Conservation (phyloP, 345 rosid genomes). For the Mercurialis annua region DNA sequence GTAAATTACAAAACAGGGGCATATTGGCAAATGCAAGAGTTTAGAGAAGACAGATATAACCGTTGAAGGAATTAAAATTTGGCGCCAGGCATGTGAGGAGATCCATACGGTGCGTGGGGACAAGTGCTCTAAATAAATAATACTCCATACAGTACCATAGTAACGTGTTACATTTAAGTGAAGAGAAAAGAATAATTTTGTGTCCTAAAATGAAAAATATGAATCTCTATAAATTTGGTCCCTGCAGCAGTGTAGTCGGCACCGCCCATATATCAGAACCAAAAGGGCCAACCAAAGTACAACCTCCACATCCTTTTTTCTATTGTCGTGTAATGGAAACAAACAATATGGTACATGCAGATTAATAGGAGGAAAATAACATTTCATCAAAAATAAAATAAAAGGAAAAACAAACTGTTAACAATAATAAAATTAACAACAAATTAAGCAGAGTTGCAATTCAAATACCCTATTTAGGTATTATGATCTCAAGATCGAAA, state of each 20-base stretch:
- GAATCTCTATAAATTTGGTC: not conserved
- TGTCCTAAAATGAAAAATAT: not conserved
- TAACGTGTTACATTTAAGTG: not conserved
- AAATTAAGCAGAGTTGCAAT: not conserved
- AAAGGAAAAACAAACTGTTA: too few relatives aligned
- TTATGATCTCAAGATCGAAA: not conserved
- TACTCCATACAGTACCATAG: not conserved
- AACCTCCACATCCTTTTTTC: not conserved
- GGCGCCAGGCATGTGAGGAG: conserved; percentile 31
- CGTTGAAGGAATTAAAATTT: conserved; percentile 1
- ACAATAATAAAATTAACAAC: not conserved
- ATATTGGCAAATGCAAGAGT: not conserved
- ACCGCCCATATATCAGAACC: conserved; percentile 11
- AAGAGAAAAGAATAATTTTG: not conserved
- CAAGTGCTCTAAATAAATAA: not conserved
- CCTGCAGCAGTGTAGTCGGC: not conserved
- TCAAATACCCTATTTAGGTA: too few relatives aligned
- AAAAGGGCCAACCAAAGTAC: not conserved
- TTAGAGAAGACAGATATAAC: not conserved
- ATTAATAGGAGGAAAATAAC: too few relatives aligned
- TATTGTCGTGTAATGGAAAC: not conserved
- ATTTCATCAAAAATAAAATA: too few relatives aligned
- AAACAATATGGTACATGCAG: too few relatives aligned
- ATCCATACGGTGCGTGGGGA: conserved; percentile 11
- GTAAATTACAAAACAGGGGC: not conserved